Conservation (phyloP, 257 asterid species). For the Oldenlandia corymbosa region DNA sequence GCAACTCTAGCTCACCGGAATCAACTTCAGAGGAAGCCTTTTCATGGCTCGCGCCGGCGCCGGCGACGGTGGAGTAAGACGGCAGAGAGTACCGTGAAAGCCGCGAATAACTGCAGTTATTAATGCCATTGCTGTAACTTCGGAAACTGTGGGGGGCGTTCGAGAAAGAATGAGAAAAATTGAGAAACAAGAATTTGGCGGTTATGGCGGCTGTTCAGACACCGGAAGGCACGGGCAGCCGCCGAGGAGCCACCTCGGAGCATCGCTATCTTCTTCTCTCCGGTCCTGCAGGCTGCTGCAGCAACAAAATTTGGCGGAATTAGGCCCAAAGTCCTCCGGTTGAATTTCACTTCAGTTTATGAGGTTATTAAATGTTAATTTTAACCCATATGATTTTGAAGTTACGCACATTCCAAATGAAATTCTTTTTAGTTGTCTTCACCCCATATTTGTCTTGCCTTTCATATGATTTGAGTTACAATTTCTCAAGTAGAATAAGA, state of each 20-base stretch:
- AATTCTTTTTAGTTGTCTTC: no score
- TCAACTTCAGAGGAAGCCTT: constrained; percentile 11
- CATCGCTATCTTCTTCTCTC: no score
- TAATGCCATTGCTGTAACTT: neutral
- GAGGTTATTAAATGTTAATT: no score
- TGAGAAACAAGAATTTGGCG: neutral
- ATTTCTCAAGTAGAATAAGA: no score
- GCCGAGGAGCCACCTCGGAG: constrained; percentile 16
- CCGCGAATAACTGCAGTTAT: neutral
- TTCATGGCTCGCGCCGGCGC: constrained; percentile 1
- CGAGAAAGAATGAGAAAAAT: neutral
- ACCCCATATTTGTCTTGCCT: no score
- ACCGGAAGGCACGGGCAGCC: constrained; percentile 17
- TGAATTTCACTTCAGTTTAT: no score
- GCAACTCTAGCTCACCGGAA: constrained; percentile 11
- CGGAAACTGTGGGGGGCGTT: neutral
- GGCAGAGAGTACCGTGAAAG: constrained; percentile 2
- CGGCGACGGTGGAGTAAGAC: constrained; percentile 10
- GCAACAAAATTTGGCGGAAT: no score
- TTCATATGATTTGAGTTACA: no score
- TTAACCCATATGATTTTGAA: no score
- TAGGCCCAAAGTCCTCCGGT: no score
- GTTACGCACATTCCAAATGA: no score
- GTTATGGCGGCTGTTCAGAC: constrained; percentile 2
- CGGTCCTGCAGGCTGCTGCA: no score